Evolutionary conservation across 768 basidiomycete genomes (phyloP).

Genomic region (Lepiota subincarnata): DNA sequence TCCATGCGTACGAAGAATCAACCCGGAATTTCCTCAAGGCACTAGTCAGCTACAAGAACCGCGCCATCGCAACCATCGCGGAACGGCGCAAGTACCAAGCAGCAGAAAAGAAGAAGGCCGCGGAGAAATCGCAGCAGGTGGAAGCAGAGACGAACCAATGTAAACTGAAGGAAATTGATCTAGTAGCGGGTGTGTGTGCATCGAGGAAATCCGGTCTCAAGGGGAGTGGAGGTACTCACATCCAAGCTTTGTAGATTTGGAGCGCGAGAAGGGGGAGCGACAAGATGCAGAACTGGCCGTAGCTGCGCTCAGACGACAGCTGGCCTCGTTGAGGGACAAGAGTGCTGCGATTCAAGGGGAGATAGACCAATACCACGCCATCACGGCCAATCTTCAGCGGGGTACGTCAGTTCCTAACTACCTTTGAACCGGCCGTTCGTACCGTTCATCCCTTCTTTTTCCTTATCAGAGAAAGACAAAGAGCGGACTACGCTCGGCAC

Average conservation of each 20-base stretch:
- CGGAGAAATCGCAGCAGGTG: conserved; percentile 57
- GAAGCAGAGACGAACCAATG: conserved; percentile 73
- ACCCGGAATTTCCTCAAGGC: conserved; percentile 72
- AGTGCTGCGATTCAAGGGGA: conserved; percentile 57
- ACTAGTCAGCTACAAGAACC: conserved; percentile 67
- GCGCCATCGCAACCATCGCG: conserved; percentile 65
- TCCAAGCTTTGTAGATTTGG: conserved; percentile 46
- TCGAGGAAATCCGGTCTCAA: background rate
- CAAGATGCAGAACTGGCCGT: conserved; percentile 65
- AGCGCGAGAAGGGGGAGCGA: conserved; percentile 66
- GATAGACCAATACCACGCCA: conserved; percentile 66
- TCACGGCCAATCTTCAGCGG: conserved; percentile 57
- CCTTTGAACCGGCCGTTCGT: background rate
- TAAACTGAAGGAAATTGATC: conserved; percentile 74
- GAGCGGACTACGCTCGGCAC: conserved; percentile 55
- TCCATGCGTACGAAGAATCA: conserved; percentile 58
- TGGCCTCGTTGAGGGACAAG: conserved; percentile 59
- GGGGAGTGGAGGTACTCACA: no score
- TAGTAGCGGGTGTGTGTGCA: conserved; percentile 60
- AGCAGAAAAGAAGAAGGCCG: conserved; percentile 55
- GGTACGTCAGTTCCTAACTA: conserved; percentile 37
- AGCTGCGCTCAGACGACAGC: conserved; percentile 59
- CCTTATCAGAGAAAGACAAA: conserved; percentile 54
- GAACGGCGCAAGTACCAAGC: conserved; percentile 60
- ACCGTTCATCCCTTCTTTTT: background rate